Evolutionary conservation across 2,329 filamentous ascomycete genomes (phyloP).

Genomic region (Septoria petroselini): DNA sequence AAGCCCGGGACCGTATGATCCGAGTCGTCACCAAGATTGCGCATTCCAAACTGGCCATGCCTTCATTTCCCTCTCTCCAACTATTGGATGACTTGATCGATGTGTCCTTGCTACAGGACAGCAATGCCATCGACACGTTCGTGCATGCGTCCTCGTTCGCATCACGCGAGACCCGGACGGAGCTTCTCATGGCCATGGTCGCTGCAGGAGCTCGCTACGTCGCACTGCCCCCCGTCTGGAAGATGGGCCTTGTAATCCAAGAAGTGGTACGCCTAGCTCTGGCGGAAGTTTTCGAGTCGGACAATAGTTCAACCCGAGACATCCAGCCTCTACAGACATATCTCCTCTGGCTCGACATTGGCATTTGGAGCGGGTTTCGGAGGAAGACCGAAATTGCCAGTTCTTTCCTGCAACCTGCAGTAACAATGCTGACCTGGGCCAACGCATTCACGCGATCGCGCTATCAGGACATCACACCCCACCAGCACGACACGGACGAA

Average conservation of each 20-base stretch:
- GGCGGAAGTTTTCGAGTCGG: constrained; percentile 43
- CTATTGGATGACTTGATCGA: constrained; percentile 59
- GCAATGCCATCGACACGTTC: constrained; percentile 54
- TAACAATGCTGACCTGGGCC: constrained; percentile 47
- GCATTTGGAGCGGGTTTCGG: constrained; percentile 56
- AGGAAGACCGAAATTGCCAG: constrained; percentile 57
- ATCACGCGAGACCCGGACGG: constrained; percentile 52
- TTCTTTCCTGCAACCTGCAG: constrained; percentile 52
- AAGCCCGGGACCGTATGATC: constrained; percentile 31
- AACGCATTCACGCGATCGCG: constrained; percentile 27
- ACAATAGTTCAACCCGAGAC: constrained; percentile 50
- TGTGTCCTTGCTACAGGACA: constrained; percentile 54
- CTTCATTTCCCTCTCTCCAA: constrained; percentile 59
- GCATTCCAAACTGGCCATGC: constrained; percentile 43
- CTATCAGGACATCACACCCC: constrained; percentile 44
- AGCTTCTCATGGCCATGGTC: constrained; percentile 56
- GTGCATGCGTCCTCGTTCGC: constrained; percentile 60
- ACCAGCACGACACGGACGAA: constrained; percentile 53
- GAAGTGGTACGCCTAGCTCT: constrained; percentile 44
- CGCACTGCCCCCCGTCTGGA: constrained; percentile 55
- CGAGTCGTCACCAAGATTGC: constrained; percentile 27
- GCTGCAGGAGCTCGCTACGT: constrained; percentile 58
- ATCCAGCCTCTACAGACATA: constrained; percentile 50
- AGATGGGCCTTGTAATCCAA: constrained; percentile 54
- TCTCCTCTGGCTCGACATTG: constrained; percentile 50